These are phyloP conservation scores for Pythium monospermum DNA, from an alignment of 352 stramenopile genomes.

Conservation along the genomic window DNA sequence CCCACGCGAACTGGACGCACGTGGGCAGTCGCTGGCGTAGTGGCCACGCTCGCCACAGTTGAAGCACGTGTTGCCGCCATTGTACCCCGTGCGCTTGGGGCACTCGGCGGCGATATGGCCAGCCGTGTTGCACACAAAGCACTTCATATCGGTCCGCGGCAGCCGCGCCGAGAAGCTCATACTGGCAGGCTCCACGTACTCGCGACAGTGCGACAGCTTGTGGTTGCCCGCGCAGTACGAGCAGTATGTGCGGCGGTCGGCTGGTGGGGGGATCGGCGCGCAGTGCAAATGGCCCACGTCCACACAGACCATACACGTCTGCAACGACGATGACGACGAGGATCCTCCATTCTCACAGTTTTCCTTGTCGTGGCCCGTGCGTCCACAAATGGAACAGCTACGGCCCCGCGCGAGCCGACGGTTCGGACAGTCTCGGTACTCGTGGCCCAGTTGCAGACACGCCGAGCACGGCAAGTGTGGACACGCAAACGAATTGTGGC, in stretches of 20 bases:
- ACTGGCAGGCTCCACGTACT: conserved; percentile 39
- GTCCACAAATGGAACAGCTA: conserved; percentile 52
- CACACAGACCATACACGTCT: conserved; percentile 76
- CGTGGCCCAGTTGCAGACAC: conserved; percentile 67
- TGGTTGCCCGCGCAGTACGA: conserved; percentile 60
- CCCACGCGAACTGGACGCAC: background rate
- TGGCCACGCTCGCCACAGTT: conserved; percentile 25
- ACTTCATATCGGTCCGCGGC: conserved; percentile 49
- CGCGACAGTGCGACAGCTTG: conserved; percentile 29
- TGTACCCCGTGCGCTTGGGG: conserved; percentile 41
- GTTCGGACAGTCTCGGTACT: conserved; percentile 56
- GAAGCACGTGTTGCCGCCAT: conserved; percentile 30
- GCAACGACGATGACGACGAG: conserved; percentile 26
- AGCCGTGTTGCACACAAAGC: conserved; percentile 62
- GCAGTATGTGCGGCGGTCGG: conserved; percentile 69
- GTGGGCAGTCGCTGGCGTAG: conserved; percentile 23
- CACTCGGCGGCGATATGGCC: conserved; percentile 75
- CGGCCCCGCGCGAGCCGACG: conserved; percentile 26
- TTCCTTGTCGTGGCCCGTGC: conserved; percentile 39
- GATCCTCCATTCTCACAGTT: conserved; percentile 33
- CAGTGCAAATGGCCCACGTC: conserved; percentile 61
- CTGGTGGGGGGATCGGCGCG: conserved; percentile 54
- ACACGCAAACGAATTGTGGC: conserved; percentile 64
- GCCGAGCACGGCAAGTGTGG: conserved; percentile 61
- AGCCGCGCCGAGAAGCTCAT: conserved; percentile 39